phyloP scores from a whole-genome alignment of 83 land plant genomes.

The Isoetes engelmannii region DNA sequence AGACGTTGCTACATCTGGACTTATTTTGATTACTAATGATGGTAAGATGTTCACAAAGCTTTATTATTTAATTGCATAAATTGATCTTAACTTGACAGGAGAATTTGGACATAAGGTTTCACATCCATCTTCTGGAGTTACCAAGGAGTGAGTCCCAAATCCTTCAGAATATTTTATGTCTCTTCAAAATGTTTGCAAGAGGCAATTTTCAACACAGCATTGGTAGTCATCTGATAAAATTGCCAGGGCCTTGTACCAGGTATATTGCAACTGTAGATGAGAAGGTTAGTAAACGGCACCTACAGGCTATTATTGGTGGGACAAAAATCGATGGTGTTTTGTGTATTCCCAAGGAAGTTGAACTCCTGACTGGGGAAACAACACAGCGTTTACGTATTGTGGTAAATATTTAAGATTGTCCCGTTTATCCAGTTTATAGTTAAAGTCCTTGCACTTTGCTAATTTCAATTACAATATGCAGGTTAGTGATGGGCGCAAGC shows the following conservation, averaged over 20 bases:
- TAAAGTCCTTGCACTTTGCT: no score
- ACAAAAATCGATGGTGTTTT: constrained; percentile 64
- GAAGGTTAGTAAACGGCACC: constrained; percentile 49
- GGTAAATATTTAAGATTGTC: constrained; percentile 32
- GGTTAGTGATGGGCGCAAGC: constrained; percentile 38
- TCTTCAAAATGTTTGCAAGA: no score
- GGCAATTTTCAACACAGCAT: no score
- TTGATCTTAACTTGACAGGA: constrained; percentile 41
- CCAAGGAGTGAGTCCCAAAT: constrained; percentile 71
- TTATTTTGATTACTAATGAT: constrained; percentile 91
- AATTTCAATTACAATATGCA: background rate
- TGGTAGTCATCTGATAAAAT: background rate
- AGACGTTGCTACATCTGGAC: constrained; percentile 96
- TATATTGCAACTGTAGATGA: constrained; percentile 74
- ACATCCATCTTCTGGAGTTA: constrained; percentile 85
- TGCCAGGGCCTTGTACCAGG: constrained; percentile 27
- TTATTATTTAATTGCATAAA: background rate
- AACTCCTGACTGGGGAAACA: constrained; percentile 53
- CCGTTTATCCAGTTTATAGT: background rate
- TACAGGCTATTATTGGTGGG: constrained; percentile 63
- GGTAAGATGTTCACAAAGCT: constrained; percentile 38
- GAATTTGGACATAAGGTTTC: constrained; percentile 86
- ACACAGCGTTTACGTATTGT: constrained; percentile 70
- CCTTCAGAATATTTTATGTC: background rate
- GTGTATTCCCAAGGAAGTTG: constrained; percentile 75